Conservation (phyloP, 805 yeast species). For the Barnettozyma pratensis region DNA sequence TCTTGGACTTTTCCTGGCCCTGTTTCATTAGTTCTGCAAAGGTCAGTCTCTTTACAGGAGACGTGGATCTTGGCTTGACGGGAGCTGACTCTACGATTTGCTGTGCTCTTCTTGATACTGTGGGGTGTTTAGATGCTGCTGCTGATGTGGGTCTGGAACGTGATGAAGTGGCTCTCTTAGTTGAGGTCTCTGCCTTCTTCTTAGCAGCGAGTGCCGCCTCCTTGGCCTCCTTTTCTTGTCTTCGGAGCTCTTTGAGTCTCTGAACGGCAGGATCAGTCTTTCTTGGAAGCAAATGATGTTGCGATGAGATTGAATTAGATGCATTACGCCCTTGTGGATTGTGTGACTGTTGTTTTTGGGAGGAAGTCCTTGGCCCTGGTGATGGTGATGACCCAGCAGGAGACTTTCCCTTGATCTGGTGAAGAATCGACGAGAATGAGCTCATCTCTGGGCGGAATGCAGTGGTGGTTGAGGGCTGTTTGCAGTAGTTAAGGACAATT, state of each 20-base stretch:
- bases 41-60: constrained; percentile 39
- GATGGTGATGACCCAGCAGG: not conserved
- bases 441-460: not conserved
- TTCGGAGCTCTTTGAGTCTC: constrained; percentile 60
- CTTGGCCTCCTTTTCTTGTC: constrained; percentile 43
- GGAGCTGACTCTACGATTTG: not conserved
- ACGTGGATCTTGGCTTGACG: constrained; percentile 1
- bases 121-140: constrained; percentile 7
- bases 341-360: not conserved
- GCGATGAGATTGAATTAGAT: not conserved
- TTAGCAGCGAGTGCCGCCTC: constrained; percentile 23
- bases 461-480: not conserved
- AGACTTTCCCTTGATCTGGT: not conserved
- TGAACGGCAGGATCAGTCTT: constrained; percentile 67
- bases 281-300: constrained; percentile 9
- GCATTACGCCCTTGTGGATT: not conserved
- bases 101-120: not conserved
- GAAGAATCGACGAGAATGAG: constrained; percentile 1
- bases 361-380: not conserved
- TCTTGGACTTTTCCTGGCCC: constrained; percentile 38
- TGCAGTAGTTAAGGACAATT: not conserved
- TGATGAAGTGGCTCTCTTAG: not conserved
- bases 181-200: constrained; percentile 23
- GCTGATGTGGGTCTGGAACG: constrained; percentile 5
- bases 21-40: constrained; percentile 55